Percentiles rank a stretch among this genome's conserved stretches.
phyloP scores from a whole-genome alignment of 2,329 filamentous ascomycete genomes.

The Epichloe coenophiala region DNA sequence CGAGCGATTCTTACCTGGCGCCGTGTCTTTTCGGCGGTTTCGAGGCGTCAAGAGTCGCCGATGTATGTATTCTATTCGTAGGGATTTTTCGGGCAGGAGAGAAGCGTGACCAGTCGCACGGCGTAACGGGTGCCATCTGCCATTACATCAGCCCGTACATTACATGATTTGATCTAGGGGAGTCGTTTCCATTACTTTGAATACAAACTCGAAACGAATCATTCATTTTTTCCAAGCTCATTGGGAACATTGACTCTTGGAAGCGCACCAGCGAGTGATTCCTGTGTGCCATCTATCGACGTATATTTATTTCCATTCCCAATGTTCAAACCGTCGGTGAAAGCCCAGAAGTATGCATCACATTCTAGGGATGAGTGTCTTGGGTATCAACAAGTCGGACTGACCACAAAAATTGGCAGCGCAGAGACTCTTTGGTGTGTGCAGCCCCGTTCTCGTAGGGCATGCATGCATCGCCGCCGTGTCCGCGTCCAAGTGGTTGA shows the following conservation, averaged over 20 bases:
- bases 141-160: background rate
- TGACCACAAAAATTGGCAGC: background rate
- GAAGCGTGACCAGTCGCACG: conserved; percentile 5
- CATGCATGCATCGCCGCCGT: conserved; percentile 2
- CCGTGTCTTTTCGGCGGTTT: conserved; percentile 2
- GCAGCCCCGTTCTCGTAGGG: background rate
- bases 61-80: conserved; percentile 10
- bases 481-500: background rate
- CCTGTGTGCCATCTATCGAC: too few species aligned
- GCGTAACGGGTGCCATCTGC: conserved; percentile 4
- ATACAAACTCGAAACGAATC: background rate
- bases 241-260: too few species aligned
- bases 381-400: background rate
- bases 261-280: too few species aligned
- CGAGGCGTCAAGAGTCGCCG: conserved; percentile 5
- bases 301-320: too few species aligned
- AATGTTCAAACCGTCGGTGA: background rate
- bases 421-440: background rate
- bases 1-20: conserved; percentile 1
- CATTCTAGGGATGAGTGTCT: background rate
- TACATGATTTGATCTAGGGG: background rate
- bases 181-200: background rate
- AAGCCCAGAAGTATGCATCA: background rate
- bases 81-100: background rate
- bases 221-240: background rate